Base-by-base conservation (phyloP, 2,329 filamentous ascomycete species). In the Cordyceps pruinosa region DNA sequence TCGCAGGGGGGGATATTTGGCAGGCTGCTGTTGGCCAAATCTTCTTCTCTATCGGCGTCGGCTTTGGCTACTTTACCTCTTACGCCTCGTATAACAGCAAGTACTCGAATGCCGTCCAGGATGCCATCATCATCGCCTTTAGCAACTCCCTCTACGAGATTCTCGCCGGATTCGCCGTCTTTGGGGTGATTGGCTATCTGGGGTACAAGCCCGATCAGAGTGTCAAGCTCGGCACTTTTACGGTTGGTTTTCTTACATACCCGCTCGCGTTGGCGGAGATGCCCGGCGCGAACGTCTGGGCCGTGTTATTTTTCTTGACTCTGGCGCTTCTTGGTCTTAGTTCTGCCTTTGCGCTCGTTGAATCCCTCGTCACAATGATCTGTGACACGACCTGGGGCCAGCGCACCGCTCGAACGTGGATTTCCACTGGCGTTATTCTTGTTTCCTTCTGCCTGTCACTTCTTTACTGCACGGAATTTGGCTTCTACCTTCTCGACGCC, bases 1-100 rank as follows among this genome's bases (percentile, higher is more conserved):
- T 84, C 0, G 75, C 73, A 5, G 73, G 71, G 0, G 79, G 79
- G 0, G 73, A 71, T 0, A 74, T 84, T 1, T 84, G 81, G 81
- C 80, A 84, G 64, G 80, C 77, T n/a, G 81, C 81, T 3, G 76
- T 77, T 8, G 80, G 81, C 2, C 81, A 84, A 59, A 80, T 83
- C 46, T 83, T 84, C 66, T 83, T 83, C 68, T 81, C 78, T 0
- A 83, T 78, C 0, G 80, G 80, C 4, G 77, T 83, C 28, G 80
- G 79, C 1, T 83, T 83, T 61, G 80, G 81, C 3, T 82, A 81
- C 64, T 83, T 82, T 59, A 83, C 79, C 0, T 77, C 75, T 0
- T 84, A 83, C 60, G 80, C 81, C 0, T 81, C 77, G 0, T 84
- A 83, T 66, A 83, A 83, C 69, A 62, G 79, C 73, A 73, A 75